Evolutionary conservation across 306 rosid genomes (phyloP).

Genomic region (Cicer arietinum): DNA sequence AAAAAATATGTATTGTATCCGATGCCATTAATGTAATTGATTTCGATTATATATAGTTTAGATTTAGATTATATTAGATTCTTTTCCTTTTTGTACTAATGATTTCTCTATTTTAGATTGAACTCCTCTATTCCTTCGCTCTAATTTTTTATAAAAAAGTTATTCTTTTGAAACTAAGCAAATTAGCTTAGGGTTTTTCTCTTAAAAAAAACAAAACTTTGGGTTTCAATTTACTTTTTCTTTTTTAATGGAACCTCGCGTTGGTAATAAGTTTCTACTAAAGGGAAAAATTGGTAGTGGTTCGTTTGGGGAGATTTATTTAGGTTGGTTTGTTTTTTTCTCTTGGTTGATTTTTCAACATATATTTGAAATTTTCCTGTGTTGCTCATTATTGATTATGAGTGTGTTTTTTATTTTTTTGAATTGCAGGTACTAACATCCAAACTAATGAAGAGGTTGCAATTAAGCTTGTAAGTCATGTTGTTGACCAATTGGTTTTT

Average conservation of each 20-base stretch:
- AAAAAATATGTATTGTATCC: no score
- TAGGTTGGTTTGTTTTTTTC: constrained; percentile 59
- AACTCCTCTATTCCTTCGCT: no score
- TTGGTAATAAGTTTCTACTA: constrained; percentile 83
- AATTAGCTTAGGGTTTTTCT: no score
- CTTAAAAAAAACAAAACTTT: no score
- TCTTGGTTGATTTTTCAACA: not conserved
- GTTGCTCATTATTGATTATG: constrained; percentile 23
- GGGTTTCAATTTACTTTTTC: constrained; percentile 1
- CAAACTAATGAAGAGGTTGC: constrained; percentile 94
- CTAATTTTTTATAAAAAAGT: no score
- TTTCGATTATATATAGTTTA: no score
- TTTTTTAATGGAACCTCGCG: constrained; percentile 85
- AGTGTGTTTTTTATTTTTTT: not conserved
- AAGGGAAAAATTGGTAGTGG: constrained; percentile 97
- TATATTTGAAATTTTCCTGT: not conserved
- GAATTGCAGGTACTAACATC: constrained; percentile 76
- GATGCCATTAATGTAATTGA: no score
- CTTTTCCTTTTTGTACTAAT: no score
- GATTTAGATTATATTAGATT: no score
- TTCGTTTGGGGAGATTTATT: constrained; percentile 94
- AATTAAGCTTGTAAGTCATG: constrained; percentile 82
- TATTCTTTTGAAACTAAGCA: no score
- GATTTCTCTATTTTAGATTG: no score
- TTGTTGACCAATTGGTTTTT: constrained; percentile 34